Evolutionary conservation across 495 filamentous ascomycete species (phyloP).

Genomic region (Sordaria brevicollis): DNA sequence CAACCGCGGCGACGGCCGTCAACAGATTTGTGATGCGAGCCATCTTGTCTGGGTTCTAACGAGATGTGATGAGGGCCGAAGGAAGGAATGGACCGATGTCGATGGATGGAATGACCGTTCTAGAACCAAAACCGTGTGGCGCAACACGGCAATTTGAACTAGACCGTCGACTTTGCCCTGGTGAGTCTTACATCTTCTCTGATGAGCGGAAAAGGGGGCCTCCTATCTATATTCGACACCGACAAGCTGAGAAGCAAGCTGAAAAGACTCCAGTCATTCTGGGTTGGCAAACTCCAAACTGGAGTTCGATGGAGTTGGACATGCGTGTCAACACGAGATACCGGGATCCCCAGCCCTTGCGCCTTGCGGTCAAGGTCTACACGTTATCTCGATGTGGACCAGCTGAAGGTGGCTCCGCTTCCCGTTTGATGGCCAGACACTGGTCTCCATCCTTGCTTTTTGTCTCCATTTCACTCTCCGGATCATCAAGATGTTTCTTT

Average conservation of each 20-base stretch:
- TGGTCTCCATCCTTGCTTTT: not conserved
- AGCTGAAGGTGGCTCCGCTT: not conserved
- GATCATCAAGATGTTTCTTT: not conserved
- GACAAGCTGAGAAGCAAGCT: not conserved
- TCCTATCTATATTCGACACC: not conserved
- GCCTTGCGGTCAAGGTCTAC: too few relatives aligned
- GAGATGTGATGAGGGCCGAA: too few relatives aligned
- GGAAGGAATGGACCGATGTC: not conserved
- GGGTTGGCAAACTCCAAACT: not conserved
- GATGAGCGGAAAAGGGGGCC: not conserved
- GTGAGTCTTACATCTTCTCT: not conserved
- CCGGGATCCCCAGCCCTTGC: not conserved
- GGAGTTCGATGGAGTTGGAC: too few relatives aligned
- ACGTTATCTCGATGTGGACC: not conserved
- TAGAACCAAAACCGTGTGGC: not conserved
- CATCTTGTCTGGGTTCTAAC: not conserved
- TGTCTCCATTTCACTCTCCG: not conserved
- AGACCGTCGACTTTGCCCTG: not conserved
- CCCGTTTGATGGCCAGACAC: too few relatives aligned
- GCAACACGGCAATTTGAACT: not conserved
- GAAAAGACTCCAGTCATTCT: not conserved
- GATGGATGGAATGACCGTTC: not conserved
- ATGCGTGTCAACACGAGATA: not conserved
- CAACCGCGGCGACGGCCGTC: not conserved
- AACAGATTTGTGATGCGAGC: not conserved